A percentile compares a stretch with the other conserved stretches of the same genome.
Evolutionary conservation across 1,284 basidiomycete genomes (phyloP).

Genomic region (Pyrrhoderma lamaoense): DNA sequence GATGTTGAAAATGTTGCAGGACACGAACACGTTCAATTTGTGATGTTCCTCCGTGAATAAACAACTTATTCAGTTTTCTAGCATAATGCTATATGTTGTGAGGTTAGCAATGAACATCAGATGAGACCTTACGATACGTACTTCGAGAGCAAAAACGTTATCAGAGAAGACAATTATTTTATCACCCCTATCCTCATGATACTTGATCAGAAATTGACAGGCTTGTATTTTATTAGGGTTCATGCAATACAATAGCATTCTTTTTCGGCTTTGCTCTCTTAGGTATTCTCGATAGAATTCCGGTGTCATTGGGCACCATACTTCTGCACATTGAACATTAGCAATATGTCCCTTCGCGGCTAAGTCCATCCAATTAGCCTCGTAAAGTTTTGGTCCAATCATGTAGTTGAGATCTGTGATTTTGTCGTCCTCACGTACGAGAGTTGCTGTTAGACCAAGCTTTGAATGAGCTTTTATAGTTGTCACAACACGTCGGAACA

Average conservation of each 20-base stretch:
- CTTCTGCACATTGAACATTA: constrained; percentile 98
- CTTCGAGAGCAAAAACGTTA: constrained; percentile 95
- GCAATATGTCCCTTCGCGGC: constrained; percentile 99
- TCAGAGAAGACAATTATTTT: constrained; percentile 99
- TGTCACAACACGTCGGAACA: constrained; percentile 94
- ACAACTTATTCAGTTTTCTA: constrained; percentile 87
- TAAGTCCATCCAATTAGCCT: constrained; percentile 99
- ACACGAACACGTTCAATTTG: constrained; percentile 96
- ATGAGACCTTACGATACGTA: constrained; percentile 31
- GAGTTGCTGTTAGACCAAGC: constrained; percentile 90
- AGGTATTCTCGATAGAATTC: constrained; percentile 99
- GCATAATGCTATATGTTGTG: constrained; percentile 74
- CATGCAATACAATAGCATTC: constrained; percentile 98
- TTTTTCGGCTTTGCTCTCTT: constrained; percentile 85
- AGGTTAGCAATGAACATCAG: constrained; percentile 1
- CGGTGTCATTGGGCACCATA: constrained; percentile 99
- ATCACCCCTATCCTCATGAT: constrained; percentile 95
- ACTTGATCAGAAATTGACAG: constrained; percentile 97
- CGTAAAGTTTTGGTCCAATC: constrained; percentile 98
- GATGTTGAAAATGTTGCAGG: constrained; percentile 92
- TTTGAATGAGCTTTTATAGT: constrained; percentile 98
- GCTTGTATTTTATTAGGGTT: constrained; percentile 99
- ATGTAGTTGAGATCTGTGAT: constrained; percentile 98
- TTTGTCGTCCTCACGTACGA: constrained; percentile 99
- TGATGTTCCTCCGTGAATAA: constrained; percentile 95